Evolutionary conservation across 805 yeast genomes (phyloP), one percentile per base, ranked within the genome.

Genomic region (Candida arabinofermentans): DNA sequence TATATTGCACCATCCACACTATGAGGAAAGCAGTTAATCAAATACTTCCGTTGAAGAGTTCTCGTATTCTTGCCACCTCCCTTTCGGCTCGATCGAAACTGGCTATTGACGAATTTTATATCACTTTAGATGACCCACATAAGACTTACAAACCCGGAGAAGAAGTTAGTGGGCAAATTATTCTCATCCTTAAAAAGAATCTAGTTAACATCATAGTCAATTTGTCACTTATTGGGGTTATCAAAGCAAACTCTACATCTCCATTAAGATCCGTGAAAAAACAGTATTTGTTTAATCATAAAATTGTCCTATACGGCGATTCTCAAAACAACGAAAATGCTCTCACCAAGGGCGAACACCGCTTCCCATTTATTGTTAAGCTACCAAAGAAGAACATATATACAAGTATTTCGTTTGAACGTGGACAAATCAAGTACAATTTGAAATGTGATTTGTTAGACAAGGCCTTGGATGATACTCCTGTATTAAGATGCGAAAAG

Each of bases 361-460:
- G 86, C 27, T 89, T 90, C 58, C 96, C 96, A 17, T 90, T 89
- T 57, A 77, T 83, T 36, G 85, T 89, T 33, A 82, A 78, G 51
- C 70, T 89, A n/a, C 96, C 96, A 1, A 74, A 72, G 50, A 79
- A 77, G 48, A 75, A 84, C 49, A 73, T 86, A 3, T 82, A 71
- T 60, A 84, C 93, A 18, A 79, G 88, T 38, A 74, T 89, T 21
- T 81, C 80, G 49, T 89, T 89, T 53, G 96, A 90, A 51, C 79
- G 81, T 53, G 96, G 97, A n/a, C 75, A 86, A 16, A 86, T 89
- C 13, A 61, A 74, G 3, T 89, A 89, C 59, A 62, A 65, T 24
- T 65, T 89, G 34, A 73, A 77, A 36, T 47, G 58, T 21, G 49
- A 54, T 10, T 38, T 55, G 19, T 37, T 50, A 36, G 55, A 50